Percentiles rank a stretch among this genome's conserved stretches.
These are phyloP conservation scores for Geotrichum fermentans DNA, from an alignment of 1,139 yeast species.

Conservation along the genomic window DNA sequence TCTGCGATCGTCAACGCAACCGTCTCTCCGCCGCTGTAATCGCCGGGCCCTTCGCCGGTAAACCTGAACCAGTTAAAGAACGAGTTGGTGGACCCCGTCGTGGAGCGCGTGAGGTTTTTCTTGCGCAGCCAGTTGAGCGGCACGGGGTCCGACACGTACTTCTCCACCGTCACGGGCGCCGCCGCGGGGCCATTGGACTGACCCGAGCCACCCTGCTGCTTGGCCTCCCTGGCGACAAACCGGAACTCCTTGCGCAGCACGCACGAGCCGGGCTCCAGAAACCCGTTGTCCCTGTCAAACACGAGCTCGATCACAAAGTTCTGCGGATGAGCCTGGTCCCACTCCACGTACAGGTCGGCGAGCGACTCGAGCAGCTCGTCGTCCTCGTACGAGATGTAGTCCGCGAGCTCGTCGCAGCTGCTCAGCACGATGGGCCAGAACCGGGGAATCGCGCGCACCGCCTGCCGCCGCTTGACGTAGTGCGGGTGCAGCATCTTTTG, in stretches of 20 bases:
- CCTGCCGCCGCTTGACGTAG: constrained; percentile 35
- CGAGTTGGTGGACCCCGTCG: constrained; percentile 28
- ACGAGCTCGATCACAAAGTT: constrained; percentile 34
- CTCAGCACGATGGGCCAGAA: constrained; percentile 41
- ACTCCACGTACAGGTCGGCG: constrained; percentile 32
- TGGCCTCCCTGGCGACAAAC: constrained; percentile 19
- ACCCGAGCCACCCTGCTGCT: constrained; percentile 21
- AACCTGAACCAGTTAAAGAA: constrained; percentile 40
- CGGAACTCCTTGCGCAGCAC: constrained; percentile 31
- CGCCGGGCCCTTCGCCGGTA: constrained; percentile 37
- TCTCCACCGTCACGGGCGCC: background rate
- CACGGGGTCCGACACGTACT: constrained; percentile 30
- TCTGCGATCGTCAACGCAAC: constrained; percentile 39
- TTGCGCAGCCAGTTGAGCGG: constrained; percentile 36
- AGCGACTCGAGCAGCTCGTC: constrained; percentile 32
- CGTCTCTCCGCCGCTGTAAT: constrained; percentile 34
- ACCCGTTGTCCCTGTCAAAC: constrained; percentile 36
- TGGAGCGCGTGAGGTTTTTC: constrained; percentile 31
- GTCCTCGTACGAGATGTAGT: constrained; percentile 35
- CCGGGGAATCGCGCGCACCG: constrained; percentile 32
- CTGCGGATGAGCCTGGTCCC: constrained; percentile 30
- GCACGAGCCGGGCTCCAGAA: constrained; percentile 27
- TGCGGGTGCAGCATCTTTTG: constrained; percentile 34
- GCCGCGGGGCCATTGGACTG: constrained; percentile 18
- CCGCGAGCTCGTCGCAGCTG: constrained; percentile 29